Base-by-base conservation (phyloP, 2,329 filamentous ascomycete species). In the Aspergillus phoenicis region DNA sequence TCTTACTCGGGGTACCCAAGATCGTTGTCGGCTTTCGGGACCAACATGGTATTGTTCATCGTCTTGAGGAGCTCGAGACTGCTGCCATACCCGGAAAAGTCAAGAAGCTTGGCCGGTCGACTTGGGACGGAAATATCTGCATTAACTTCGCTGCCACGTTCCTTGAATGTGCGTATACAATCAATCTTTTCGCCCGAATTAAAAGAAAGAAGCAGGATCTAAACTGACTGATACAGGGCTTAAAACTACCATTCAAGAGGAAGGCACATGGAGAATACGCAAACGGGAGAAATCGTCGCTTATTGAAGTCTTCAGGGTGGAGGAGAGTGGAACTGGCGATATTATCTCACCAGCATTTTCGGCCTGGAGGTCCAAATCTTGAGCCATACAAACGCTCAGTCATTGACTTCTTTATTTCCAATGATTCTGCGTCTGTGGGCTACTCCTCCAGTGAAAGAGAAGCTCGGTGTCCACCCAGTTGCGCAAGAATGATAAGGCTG, bases 71-170 rank as follows among this genome's bases (percentile, higher is more conserved):
- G 71, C 85, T 96, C 33, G 86, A 91, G 62, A 97, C 93, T 1
- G 86, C 87, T 49, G 83, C 81, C 30, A 92, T 99, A 58, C 95
- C 95, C 0, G 84, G 85, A 2, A 89, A 85, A 54, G 91, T 96
- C 13, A 87, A 89, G 68, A 83, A 85, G 57, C 77, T 83, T 8
- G 87, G 89, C 0, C 85, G 85, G 30, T 82, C 82, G 2, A 86
- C 85, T 51, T 99, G 95, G 95, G 91, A 98, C 78, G 94, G 91
- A 17, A 94, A 97, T 72, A 85, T 90, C 66, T 97, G 93, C 72
- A 95, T 98, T 71, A 97, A 96, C 68, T 97, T 97, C 78, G 87
- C 92, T 1, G 87, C 86, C 1, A 82, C 79, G 0, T 91, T 98
- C 68, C 77, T 98, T 15, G 87, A 89, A 7, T 96, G 91, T 92